Conservation (phyloP, 208 protist genomes). For the Blechomonas ayalai region DNA sequence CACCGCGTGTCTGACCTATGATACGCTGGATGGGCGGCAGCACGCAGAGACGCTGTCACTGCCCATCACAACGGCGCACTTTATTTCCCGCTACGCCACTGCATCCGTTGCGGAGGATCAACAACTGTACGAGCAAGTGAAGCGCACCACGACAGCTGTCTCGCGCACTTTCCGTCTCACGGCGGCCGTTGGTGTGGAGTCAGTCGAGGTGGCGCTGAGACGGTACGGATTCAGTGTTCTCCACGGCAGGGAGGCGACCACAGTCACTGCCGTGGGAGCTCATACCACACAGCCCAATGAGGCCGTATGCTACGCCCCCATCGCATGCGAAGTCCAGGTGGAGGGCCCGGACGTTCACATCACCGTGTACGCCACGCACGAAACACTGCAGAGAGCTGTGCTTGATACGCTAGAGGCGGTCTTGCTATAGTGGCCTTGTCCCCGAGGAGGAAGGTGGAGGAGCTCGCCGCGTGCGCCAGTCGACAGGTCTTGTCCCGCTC, state of each 20-base stretch:
- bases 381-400: slow-evolving; percentile 20
- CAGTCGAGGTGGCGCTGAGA: slow-evolving; percentile 4
- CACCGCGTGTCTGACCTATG: slow-evolving; percentile 50
- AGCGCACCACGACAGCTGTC: slow-evolving; percentile 12
- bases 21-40: background rate
- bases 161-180: slow-evolving; percentile 13
- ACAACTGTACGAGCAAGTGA: slow-evolving; percentile 29
- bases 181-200: background rate
- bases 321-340: slow-evolving; percentile 40
- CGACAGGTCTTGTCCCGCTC: no score
- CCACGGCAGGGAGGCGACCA: slow-evolving; percentile 5
- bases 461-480: no score
- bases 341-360: slow-evolving; percentile 19
- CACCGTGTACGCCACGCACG: slow-evolving; percentile 23
- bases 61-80: slow-evolving; percentile 48
- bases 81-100: slow-evolving; percentile 57
- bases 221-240: slow-evolving; percentile 10
- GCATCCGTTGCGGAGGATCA: slow-evolving; percentile 21
- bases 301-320: slow-evolving; percentile 40
- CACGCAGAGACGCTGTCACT: slow-evolving; percentile 44
- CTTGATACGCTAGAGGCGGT: slow-evolving; percentile 13
- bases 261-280: slow-evolving; percentile 43
- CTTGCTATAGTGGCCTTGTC: no score
- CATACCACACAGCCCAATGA: slow-evolving; percentile 56
- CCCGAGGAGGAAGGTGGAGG: no score